A percentile compares a stretch with the other conserved stretches of the same genome.
These are phyloP conservation scores for Fragaria iinumae DNA, from an alignment of 306 rosid genomes.

Conservation along the genomic window DNA sequence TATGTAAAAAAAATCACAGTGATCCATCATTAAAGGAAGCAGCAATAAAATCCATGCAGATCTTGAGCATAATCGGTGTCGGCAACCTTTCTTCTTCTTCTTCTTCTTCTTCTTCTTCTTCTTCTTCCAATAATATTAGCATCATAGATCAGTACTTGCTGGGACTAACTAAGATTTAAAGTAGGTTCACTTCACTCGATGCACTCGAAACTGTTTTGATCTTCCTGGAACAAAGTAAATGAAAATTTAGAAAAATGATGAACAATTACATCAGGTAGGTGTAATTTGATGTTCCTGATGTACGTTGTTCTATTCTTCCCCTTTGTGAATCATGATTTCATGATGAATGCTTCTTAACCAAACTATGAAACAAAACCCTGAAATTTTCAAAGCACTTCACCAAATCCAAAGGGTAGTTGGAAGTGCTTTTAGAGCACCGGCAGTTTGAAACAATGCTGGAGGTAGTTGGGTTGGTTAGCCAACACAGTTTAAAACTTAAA, in stretches of 20 bases:
- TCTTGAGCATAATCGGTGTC: constrained; percentile 37
- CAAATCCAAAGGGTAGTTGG: constrained; percentile 34
- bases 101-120: not conserved
- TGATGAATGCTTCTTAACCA: constrained; percentile 17
- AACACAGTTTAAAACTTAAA: constrained; percentile 25
- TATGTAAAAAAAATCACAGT: constrained; percentile 19
- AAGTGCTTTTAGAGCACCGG: constrained; percentile 20
- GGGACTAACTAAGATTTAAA: not conserved
- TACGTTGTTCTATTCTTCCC: constrained; percentile 17
- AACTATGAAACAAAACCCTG: constrained; percentile 10
- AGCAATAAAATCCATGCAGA: constrained; percentile 15
- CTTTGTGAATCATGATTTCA: constrained; percentile 20
- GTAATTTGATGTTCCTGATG: not conserved
- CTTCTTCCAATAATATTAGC: not conserved
- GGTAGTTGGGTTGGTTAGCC: constrained; percentile 20
- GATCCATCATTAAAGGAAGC: constrained; percentile 24
- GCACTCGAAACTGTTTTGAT: not conserved
- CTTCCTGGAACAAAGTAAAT: not conserved
- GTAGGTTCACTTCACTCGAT: not conserved
- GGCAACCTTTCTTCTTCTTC: constrained; percentile 18
- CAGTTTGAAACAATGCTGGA: not conserved
- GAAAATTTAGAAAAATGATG: too few species aligned
- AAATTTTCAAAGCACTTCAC: constrained; percentile 22
- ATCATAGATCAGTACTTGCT: not conserved
- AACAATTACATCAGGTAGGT: too few species aligned